These are phyloP conservation scores for Tirmania nivea DNA, from an alignment of 495 filamentous ascomycete genomes.

Conservation along the genomic window DNA sequence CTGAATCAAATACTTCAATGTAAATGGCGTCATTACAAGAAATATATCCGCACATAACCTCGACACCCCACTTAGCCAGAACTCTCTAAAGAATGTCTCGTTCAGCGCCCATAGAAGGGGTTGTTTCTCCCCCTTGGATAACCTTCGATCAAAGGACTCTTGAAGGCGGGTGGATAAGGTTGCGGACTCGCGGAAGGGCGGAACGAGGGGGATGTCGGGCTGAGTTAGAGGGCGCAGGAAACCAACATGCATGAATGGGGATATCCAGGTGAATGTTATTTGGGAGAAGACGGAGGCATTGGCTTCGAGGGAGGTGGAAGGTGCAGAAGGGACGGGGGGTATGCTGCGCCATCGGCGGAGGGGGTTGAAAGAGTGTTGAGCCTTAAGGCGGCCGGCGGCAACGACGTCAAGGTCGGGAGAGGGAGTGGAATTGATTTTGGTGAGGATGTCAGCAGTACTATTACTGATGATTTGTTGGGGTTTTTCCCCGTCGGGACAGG, in stretches of 20 bases:
- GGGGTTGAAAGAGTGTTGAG: background rate
- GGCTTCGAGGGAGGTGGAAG: background rate
- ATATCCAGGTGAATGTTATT: background rate
- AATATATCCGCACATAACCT: conserved; percentile 40
- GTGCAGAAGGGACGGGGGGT: background rate
- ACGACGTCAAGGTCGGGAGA: too few species aligned
- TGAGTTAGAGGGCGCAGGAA: background rate
- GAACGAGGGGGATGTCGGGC: background rate
- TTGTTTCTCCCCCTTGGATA: conserved; percentile 43
- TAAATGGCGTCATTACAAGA: conserved; percentile 37
- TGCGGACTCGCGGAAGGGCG: conserved; percentile 2
- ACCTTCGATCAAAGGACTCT: conserved; percentile 42
- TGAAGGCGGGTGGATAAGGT: conserved; percentile 38
- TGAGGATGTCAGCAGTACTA: too few species aligned
- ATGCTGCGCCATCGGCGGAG: background rate
- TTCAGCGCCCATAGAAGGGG: conserved; percentile 63
- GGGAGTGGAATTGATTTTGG: too few species aligned
- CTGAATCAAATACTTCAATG: conserved; percentile 36
- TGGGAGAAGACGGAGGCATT: background rate
- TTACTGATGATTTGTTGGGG: too few species aligned
- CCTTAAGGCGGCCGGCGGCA: too few species aligned
- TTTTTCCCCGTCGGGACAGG: too few species aligned
- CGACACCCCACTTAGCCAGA: conserved; percentile 60
- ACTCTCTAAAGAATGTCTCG: conserved; percentile 70
- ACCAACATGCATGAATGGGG: background rate